Conservation (phyloP, 768 basidiomycete species). For the Sporobolomyces phaffii region DNA sequence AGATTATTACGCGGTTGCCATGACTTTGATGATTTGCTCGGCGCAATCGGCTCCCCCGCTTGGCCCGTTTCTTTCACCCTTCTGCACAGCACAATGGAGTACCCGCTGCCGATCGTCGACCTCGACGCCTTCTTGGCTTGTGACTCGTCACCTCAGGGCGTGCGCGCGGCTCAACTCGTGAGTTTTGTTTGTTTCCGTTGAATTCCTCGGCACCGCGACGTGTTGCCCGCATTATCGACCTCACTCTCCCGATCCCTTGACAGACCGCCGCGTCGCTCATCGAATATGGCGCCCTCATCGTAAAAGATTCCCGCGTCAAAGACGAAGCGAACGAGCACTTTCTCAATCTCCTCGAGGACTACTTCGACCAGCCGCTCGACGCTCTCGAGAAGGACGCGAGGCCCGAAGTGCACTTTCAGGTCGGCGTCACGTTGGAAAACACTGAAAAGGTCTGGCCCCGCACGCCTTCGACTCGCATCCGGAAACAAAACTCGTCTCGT, state of each 20-base stretch:
- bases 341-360: constrained; percentile 85
- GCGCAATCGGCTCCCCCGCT: no score
- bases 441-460: constrained; percentile 63
- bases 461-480: not conserved
- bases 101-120: constrained; percentile 64
- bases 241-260: not conserved
- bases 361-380: constrained; percentile 67
- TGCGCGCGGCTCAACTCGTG: constrained; percentile 54
- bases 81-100: not conserved
- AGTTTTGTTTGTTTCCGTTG: no score
- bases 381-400: constrained; percentile 68
- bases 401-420: constrained; percentile 82
- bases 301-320: constrained; percentile 76
- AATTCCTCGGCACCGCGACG: not conserved
- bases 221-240: no score
- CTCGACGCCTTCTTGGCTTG: constrained; percentile 63
- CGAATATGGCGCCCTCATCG: constrained; percentile 74
- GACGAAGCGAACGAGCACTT: constrained; percentile 75
- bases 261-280: constrained; percentile 74
- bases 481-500: not conserved
- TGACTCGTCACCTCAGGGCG: constrained; percentile 54
- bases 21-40: no score
- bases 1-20: no score
- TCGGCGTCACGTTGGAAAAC: constrained; percentile 91
- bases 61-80: not conserved